Evolutionary conservation across 805 yeast species (phyloP).

Genomic region (Candida boleticola): DNA sequence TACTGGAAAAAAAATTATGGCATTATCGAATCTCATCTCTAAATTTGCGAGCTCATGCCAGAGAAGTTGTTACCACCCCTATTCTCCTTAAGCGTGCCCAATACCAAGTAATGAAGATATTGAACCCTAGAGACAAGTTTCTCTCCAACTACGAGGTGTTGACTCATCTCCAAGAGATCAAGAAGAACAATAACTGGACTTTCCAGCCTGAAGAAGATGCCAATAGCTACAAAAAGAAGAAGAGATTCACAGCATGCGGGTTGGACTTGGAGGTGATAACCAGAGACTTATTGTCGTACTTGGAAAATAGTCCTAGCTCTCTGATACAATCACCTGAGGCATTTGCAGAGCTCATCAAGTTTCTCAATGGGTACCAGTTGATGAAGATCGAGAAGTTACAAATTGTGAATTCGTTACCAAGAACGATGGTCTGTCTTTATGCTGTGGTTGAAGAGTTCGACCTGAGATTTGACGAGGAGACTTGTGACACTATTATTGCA

Average conservation of each 20-base stretch:
- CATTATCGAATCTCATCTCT: no score
- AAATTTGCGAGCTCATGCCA: no score
- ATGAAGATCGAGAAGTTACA: slow-evolving; percentile 85
- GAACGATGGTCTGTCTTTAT: slow-evolving; percentile 73
- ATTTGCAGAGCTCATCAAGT: slow-evolving; percentile 40
- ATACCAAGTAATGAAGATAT: slow-evolving; percentile 49
- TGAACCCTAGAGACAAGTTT: slow-evolving; percentile 52
- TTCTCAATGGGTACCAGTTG: slow-evolving; percentile 50
- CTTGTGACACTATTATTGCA: slow-evolving; percentile 56
- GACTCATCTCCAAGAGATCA: slow-evolving; percentile 49
- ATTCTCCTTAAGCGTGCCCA: no score
- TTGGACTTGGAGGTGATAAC: slow-evolving; percentile 48
- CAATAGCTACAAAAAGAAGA: slow-evolving; percentile 19
- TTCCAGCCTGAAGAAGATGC: slow-evolving; percentile 31
- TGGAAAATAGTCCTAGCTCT: slow-evolving; percentile 27
- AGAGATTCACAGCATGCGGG: slow-evolving; percentile 40
- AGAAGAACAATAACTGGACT: slow-evolving; percentile 46
- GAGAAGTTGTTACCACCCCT: no score
- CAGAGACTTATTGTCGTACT: slow-evolving; percentile 44
- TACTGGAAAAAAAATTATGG: no score
- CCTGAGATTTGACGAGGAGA: slow-evolving; percentile 69
- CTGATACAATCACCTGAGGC: slow-evolving; percentile 18
- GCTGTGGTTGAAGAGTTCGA: slow-evolving; percentile 92
- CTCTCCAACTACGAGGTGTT: slow-evolving; percentile 67
- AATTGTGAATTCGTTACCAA: slow-evolving; percentile 76